Evolutionary conservation across 495 filamentous ascomycete genomes (phyloP), one percentile per base, ranked within the genome.

Genomic region (Lentithecium fluviatile): DNA sequence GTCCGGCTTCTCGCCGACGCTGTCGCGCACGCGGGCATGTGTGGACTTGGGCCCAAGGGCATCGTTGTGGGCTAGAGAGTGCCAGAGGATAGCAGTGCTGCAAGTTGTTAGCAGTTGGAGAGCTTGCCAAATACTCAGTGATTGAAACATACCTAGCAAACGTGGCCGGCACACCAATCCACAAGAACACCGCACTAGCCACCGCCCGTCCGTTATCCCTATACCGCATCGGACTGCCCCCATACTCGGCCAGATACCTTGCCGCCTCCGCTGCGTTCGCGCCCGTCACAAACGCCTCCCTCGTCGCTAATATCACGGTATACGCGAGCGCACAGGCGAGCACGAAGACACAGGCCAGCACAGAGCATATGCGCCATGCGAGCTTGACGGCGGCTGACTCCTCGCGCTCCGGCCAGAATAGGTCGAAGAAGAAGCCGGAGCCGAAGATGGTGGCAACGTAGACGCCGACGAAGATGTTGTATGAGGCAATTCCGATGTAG

Each of bases 381-480:
- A 77, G 56, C 36, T 73, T 71, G 0, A 80, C 78, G 43, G 64
- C 50, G 34, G 52, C 59, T n/a, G 68, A 74, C 66, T 82, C 79
- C 8, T 71, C 60, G 10, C 79, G 73, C 34, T 79, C 77, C 4
- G 80, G 78, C 78, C 77, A 80, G 64, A 80, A 79, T 5, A 82
- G 72, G 52, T 81, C 80, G 60, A 80, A 80, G 74, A 81, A 81
- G 69, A 81, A 81, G 6, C 72, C 80, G 10, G 72, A 75, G 23
- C 80, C 79, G 65, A 82, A 82, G 59, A 82, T 78, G 29, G 74
- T 77, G 0, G 78, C 80, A 0, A 81, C 76, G n/a, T 75, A 78
- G 21, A 82, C 71, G 38, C 80, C 79, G 32, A 76, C 74, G 64
- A 79, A 82, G 60, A 82, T 79, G 63, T 81, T 82, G 66, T 77